Evolutionary conservation across 2,329 filamentous ascomycete species (phyloP).

Genomic region (Alternaria burnsii): DNA sequence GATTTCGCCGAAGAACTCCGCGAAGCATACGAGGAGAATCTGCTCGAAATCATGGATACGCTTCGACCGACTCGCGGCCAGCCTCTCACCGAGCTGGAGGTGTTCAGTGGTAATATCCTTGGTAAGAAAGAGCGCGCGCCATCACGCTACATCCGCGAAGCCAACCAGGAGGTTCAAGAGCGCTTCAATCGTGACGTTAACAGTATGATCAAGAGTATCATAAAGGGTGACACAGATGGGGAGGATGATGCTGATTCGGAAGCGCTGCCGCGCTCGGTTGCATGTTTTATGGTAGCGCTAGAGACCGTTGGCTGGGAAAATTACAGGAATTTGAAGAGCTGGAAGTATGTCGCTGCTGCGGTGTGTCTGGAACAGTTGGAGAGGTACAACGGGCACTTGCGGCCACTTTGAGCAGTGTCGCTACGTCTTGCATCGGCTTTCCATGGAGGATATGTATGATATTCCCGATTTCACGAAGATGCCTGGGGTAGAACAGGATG

Average conservation of each 20-base stretch:
- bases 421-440: background rate
- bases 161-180: constrained; percentile 48
- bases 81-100: constrained; percentile 50
- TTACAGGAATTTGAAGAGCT: constrained; percentile 55
- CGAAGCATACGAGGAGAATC: constrained; percentile 60
- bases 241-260: constrained; percentile 45
- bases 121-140: constrained; percentile 56
- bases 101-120: constrained; percentile 66
- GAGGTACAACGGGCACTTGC: constrained; percentile 27
- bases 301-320: constrained; percentile 44
- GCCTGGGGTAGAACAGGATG: background rate
- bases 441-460: background rate
- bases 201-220: constrained; percentile 56
- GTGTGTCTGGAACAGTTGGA: constrained; percentile 61
- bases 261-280: constrained; percentile 59
- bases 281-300: constrained; percentile 57
- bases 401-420: constrained; percentile 21
- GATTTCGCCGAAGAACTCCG: constrained; percentile 55
- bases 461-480: background rate
- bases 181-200: constrained; percentile 55
- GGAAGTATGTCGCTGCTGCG: constrained; percentile 62
- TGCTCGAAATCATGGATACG: constrained; percentile 59
- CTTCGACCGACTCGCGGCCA: constrained; percentile 37
- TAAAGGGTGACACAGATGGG: constrained; percentile 46
- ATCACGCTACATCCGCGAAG: constrained; percentile 40